Evolutionary conservation across 306 rosid genomes (phyloP).

Genomic region (Geum urbanum): DNA sequence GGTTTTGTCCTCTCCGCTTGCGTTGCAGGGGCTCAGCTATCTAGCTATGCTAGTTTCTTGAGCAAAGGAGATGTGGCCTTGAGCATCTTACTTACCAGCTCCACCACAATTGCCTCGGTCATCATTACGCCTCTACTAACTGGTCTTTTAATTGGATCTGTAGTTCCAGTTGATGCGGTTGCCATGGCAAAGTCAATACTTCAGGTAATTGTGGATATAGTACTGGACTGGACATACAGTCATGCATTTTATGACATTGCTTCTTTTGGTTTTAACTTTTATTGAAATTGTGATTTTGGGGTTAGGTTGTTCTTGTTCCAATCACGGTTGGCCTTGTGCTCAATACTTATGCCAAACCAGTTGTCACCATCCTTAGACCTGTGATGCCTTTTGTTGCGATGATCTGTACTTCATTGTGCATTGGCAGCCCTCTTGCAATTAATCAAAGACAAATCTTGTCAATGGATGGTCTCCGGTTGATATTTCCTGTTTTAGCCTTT

Average conservation of each 20-base stretch:
- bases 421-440: conserved; percentile 93
- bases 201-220: conserved; percentile 49
- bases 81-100: conserved; percentile 89
- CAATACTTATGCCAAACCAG: conserved; percentile 85
- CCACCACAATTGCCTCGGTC: conserved; percentile 82
- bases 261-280: conserved; percentile 19
- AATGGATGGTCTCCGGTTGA: conserved; percentile 63
- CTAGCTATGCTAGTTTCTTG: conserved; percentile 87
- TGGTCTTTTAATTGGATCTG: conserved; percentile 79
- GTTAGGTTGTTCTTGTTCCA: conserved; percentile 86
- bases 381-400: conserved; percentile 95
- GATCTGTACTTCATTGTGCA: conserved; percentile 93
- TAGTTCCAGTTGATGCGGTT: conserved; percentile 86
- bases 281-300: conserved; percentile 10
- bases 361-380: conserved; percentile 68
- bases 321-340: conserved; percentile 81
- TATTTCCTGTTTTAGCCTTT: conserved; percentile 70
- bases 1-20: conserved; percentile 91
- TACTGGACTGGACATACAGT: neutral
- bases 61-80: conserved; percentile 95
- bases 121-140: conserved; percentile 72
- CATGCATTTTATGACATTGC: conserved; percentile 8
- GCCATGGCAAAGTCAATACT: conserved; percentile 96
- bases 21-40: conserved; percentile 95
- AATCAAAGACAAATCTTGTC: conserved; percentile 73